Percentiles rank a stretch among this genome's conserved stretches.
Conservation (phyloP, 2,329 filamentous ascomycete genomes). For the Penicillium olsonii region DNA sequence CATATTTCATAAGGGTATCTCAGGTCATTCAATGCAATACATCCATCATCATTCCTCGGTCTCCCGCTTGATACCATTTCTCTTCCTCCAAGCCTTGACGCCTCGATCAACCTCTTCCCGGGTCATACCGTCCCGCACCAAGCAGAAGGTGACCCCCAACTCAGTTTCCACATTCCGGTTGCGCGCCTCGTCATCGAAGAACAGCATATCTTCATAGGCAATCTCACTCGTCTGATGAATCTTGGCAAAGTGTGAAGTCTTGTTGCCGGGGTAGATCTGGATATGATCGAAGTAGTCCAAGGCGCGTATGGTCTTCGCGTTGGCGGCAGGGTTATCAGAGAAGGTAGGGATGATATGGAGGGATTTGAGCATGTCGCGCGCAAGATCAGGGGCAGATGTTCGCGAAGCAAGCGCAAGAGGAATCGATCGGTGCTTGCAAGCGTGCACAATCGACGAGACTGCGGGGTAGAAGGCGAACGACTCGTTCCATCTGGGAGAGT, state of each 20-base stretch:
- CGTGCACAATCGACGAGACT: slow-evolving; percentile 66
- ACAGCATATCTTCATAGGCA: slow-evolving; percentile 80
- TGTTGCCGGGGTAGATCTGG: slow-evolving; percentile 71
- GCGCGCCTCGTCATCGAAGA: slow-evolving; percentile 89
- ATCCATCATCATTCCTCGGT: slow-evolving; percentile 1
- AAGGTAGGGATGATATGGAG: slow-evolving; percentile 60
- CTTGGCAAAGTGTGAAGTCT: slow-evolving; percentile 80
- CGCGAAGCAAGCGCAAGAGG: slow-evolving; percentile 75
- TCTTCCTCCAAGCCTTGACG: slow-evolving; percentile 76
- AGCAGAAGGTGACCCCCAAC: slow-evolving; percentile 79
- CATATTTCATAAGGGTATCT: not conserved
- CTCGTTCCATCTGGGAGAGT: slow-evolving; percentile 56
- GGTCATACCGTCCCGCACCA: slow-evolving; percentile 77
- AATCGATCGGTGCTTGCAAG: slow-evolving; percentile 57
- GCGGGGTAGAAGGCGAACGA: slow-evolving; percentile 70
- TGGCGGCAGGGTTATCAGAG: slow-evolving; percentile 40
- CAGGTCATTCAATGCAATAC: not conserved
- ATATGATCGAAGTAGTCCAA: slow-evolving; percentile 59
- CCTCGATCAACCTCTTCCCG: slow-evolving; percentile 77
- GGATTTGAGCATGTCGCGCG: slow-evolving; percentile 74
- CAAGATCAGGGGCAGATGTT: slow-evolving; percentile 77
- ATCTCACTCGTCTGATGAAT: slow-evolving; percentile 72
- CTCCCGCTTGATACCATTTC: slow-evolving; percentile 55
- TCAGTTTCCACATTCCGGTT: slow-evolving; percentile 76
- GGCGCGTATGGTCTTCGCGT: slow-evolving; percentile 51